phyloP scores from a whole-genome alignment of 176 grass and related monocot species.

The Oryza meyeriana region DNA sequence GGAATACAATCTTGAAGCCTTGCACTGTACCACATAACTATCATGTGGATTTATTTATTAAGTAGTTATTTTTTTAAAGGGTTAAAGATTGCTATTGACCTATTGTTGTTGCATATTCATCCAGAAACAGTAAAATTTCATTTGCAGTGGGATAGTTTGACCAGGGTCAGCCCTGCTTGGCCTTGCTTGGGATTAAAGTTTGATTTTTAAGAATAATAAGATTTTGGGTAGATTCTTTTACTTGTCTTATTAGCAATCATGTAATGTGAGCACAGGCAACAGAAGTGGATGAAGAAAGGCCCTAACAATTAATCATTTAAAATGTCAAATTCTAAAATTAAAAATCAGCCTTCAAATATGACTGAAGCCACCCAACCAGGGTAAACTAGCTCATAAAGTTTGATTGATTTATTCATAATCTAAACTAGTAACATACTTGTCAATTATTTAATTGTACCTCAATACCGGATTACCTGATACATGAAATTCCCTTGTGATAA shows the following conservation, averaged over 20 bases:
- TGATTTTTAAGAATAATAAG: too few species aligned
- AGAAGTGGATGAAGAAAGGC: background rate
- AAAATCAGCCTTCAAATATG: background rate
- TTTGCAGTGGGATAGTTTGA: background rate
- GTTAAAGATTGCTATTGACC: background rate
- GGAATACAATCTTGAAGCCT: background rate
- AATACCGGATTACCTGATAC: background rate
- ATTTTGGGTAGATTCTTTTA: too few species aligned
- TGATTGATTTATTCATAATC: background rate
- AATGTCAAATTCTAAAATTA: background rate
- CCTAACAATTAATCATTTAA: background rate
- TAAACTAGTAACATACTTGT: background rate
- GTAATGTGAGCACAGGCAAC: background rate
- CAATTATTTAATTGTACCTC: background rate
- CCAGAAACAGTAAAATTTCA: slow-evolving; percentile 10
- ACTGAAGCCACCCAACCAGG: background rate
- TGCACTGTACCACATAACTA: background rate
- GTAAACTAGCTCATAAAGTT: background rate
- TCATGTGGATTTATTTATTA: background rate
- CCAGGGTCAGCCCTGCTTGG: background rate
- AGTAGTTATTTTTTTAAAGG: background rate
- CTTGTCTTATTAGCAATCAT: background rate
- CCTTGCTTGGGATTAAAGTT: background rate
- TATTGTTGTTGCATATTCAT: background rate
- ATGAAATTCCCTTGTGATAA: background rate